phyloP scores from a whole-genome alignment of 2,329 filamentous ascomycete species.

The Fusarium dlaminii region DNA sequence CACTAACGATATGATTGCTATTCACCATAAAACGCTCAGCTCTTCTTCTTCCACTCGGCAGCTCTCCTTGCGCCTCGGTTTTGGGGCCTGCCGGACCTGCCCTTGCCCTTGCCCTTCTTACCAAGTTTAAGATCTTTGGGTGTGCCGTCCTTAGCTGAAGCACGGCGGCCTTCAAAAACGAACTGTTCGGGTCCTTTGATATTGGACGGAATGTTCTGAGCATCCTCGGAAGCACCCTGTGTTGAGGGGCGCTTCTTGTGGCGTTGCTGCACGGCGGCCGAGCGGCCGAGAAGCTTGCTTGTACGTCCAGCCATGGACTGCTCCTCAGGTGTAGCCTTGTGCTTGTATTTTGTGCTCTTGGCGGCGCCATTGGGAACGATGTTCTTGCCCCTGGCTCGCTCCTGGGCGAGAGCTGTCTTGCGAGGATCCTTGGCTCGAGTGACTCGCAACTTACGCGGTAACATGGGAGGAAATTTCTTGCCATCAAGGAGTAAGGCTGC shows the following conservation, averaged over 20 bases:
- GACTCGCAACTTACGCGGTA: constrained; percentile 89
- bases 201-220: not conserved
- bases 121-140: constrained; percentile 70
- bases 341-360: constrained; percentile 67
- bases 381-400: constrained; percentile 45
- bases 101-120: constrained; percentile 64
- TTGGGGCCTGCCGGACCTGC: constrained; percentile 49
- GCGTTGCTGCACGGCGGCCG: constrained; percentile 64
- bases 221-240: constrained; percentile 35
- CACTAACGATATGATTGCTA: not conserved
- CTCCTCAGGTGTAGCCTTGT: constrained; percentile 75
- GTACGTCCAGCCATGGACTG: constrained; percentile 78
- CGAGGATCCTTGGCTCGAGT: constrained; percentile 81
- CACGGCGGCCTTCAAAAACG: constrained; percentile 84
- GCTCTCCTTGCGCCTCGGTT: constrained; percentile 53
- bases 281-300: constrained; percentile 76
- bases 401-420: constrained; percentile 63
- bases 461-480: constrained; percentile 92
- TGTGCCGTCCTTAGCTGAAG: constrained; percentile 71
- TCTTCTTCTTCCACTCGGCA: constrained; percentile 58
- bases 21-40: constrained; percentile 13
- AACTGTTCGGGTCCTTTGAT: constrained; percentile 73
- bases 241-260: constrained; percentile 39
- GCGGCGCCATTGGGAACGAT: constrained; percentile 50
- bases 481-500: constrained; percentile 87